These are phyloP conservation scores for Talaromyces verruculosus DNA, from an alignment of 2,329 filamentous ascomycete species.

Conservation along the genomic window DNA sequence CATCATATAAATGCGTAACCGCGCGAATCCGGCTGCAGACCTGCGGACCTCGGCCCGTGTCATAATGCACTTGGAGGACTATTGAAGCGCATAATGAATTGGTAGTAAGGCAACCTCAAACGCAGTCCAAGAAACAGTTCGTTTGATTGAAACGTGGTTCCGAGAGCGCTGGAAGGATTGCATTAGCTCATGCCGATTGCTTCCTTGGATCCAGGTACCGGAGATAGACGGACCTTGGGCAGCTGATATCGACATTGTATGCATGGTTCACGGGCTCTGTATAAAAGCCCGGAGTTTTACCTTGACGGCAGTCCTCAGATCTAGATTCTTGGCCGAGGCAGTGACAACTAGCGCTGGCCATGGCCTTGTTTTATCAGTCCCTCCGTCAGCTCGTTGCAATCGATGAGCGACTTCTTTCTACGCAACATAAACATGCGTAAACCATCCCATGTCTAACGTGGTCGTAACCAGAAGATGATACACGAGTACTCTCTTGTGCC, in stretches of 20 bases:
- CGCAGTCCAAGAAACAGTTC: not conserved
- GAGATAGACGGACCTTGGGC: not conserved
- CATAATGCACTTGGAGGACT: not conserved
- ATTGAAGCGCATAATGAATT: not conserved
- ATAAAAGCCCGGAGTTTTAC: not conserved
- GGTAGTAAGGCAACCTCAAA: not conserved
- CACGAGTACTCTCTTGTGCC: not conserved
- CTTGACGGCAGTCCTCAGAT: not conserved
- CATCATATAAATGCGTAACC: conserved; percentile 1
- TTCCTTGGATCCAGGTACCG: not conserved
- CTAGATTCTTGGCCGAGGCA: not conserved
- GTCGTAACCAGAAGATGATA: not conserved
- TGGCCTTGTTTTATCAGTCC: not conserved
- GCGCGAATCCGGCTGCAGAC: not conserved
- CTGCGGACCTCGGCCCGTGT: not conserved
- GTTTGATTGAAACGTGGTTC: not conserved
- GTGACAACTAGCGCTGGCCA: not conserved
- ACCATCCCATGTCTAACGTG: not conserved
- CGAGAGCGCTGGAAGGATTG: not conserved
- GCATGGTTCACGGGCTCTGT: not conserved
- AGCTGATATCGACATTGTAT: not conserved
- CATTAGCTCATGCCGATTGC: conserved; percentile 1
- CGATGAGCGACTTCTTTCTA: not conserved
- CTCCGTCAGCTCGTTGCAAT: not conserved
- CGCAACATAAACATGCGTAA: too few species aligned